phyloP scores from a whole-genome alignment of 2,329 filamentous ascomycete genomes.

The Aspergillus aculeatus region DNA sequence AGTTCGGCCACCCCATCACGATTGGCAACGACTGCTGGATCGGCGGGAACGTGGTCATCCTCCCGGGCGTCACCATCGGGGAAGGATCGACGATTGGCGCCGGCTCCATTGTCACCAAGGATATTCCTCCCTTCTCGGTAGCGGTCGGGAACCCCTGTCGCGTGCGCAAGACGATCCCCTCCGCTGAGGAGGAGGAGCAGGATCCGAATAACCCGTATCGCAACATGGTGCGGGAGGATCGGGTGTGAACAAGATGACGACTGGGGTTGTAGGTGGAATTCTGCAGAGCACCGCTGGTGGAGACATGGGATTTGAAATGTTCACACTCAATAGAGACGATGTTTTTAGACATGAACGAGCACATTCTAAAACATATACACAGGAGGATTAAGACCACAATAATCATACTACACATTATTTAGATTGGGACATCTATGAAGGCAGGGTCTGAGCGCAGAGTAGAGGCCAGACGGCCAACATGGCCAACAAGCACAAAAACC shows the following conservation, averaged over 20 bases:
- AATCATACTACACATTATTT: too few relatives aligned
- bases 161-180: constrained; percentile 25
- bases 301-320: too few relatives aligned
- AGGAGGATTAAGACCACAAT: too few relatives aligned
- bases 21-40: constrained; percentile 54
- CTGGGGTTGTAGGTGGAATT: too few relatives aligned
- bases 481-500: not conserved
- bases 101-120: constrained; percentile 41
- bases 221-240: constrained; percentile 19
- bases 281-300: too few relatives aligned
- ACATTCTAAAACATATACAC: too few relatives aligned
- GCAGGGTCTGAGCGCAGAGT: too few relatives aligned
- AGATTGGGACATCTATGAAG: too few relatives aligned
- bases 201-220: constrained; percentile 25
- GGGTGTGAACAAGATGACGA: not conserved
- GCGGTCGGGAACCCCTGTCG: constrained; percentile 29
- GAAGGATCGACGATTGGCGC: constrained; percentile 44
- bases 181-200: constrained; percentile 25
- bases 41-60: constrained; percentile 47
- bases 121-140: constrained; percentile 33
- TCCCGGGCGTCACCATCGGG: constrained; percentile 46
- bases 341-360: too few relatives aligned
- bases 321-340: too few relatives aligned
- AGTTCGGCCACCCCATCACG: constrained; percentile 49
- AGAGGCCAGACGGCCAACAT: too few relatives aligned